Evolutionary conservation across 2,329 filamentous ascomycete species (phyloP).

Genomic region (Fusarium buharicum): DNA sequence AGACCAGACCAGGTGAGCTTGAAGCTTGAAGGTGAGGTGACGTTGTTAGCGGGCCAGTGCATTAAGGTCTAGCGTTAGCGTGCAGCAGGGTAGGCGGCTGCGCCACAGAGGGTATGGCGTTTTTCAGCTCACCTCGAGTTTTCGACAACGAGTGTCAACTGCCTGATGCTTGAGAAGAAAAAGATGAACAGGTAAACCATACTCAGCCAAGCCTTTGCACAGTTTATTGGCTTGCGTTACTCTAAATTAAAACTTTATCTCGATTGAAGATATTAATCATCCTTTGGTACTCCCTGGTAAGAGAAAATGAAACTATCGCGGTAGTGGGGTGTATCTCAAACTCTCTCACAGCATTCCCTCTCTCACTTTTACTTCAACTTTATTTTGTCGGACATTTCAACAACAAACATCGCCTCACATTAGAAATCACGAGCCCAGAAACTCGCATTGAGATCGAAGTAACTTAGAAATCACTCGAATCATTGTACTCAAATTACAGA

Average conservation of each 20-base stretch:
- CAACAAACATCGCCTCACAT: background rate
- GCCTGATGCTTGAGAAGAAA: background rate
- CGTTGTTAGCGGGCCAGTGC: constrained; percentile 27
- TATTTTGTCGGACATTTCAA: background rate
- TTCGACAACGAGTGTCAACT: background rate
- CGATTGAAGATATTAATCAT: background rate
- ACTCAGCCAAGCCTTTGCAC: background rate
- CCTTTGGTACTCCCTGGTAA: too few relatives aligned
- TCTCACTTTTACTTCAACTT: background rate
- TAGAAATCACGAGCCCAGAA: background rate
- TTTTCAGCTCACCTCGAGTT: background rate
- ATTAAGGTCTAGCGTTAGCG: background rate
- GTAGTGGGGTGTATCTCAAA: constrained; percentile 23
- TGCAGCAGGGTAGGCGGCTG: constrained; percentile 13
- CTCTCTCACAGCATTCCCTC: constrained; percentile 12
- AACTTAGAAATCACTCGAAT: background rate
- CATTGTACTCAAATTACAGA: background rate
- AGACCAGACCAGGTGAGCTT: constrained; percentile 16
- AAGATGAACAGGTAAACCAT: background rate
- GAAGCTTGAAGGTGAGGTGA: constrained; percentile 24
- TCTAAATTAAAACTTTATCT: background rate
- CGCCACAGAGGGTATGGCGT: constrained; percentile 33
- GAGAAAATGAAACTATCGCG: background rate
- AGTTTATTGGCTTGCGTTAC: background rate
- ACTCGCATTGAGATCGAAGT: too few relatives aligned